A percentile compares a stretch with the other conserved stretches of the same genome.
phyloP scores from a whole-genome alignment of 1,284 basidiomycete species.

The Rhodotorula sp. region DNA sequence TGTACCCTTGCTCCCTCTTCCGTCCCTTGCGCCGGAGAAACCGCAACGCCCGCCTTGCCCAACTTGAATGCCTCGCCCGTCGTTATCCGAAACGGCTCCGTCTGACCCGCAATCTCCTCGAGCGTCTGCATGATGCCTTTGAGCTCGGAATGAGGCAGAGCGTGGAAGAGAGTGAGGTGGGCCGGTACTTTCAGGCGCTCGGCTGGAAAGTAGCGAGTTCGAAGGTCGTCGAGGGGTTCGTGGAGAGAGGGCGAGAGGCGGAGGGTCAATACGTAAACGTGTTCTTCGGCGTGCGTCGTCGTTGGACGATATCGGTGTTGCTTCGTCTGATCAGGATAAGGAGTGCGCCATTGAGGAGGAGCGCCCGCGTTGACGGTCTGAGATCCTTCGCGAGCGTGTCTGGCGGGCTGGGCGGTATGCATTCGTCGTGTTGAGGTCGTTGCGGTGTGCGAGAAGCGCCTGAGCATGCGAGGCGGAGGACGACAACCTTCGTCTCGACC shows the following conservation, averaged over 20 bases:
- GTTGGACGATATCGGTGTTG: conserved; percentile 18
- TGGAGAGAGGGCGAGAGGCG: conserved; percentile 17
- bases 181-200: conserved; percentile 25
- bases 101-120: background rate
- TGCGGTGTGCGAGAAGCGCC: too few relatives aligned
- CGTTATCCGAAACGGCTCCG: conserved; percentile 8
- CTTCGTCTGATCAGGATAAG: conserved; percentile 1
- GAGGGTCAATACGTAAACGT: conserved; percentile 29
- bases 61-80: conserved; percentile 20
- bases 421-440: too few relatives aligned
- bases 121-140: background rate
- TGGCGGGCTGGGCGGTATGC: too few relatives aligned
- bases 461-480: too few relatives aligned
- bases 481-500: too few relatives aligned
- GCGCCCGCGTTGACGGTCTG: too few relatives aligned
- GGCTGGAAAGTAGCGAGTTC: conserved; percentile 19
- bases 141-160: conserved; percentile 19
- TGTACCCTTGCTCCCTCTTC: conserved; percentile 11
- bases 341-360: conserved; percentile 14
- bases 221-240: conserved; percentile 24
- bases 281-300: conserved; percentile 10
- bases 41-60: conserved; percentile 27
- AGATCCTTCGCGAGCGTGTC: too few relatives aligned
- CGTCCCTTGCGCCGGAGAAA: conserved; percentile 13
- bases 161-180: conserved; percentile 32